Percentiles rank a stretch among this genome's conserved stretches.
Evolutionary conservation across 192 early-diverging fungal species (phyloP).

Genomic region (Allomyces arbusculus): DNA sequence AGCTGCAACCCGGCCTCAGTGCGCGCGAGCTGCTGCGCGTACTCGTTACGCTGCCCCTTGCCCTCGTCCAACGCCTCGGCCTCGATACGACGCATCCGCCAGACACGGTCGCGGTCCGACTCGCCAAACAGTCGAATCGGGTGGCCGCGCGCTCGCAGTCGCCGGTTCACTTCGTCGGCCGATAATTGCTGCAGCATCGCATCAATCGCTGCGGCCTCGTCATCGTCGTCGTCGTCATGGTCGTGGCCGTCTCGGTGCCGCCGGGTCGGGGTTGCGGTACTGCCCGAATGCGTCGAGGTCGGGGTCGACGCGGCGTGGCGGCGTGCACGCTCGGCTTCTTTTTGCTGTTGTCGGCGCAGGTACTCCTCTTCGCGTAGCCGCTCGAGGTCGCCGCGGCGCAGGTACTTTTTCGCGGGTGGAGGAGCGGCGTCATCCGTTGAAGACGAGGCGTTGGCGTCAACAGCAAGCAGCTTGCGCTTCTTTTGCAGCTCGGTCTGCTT

Average conservation of each 20-base stretch:
- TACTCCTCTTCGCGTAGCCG: constrained; percentile 36
- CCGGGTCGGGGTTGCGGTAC: too few relatives aligned
- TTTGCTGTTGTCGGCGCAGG: constrained; percentile 15
- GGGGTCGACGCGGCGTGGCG: background rate
- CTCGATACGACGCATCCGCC: background rate
- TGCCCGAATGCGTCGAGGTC: too few relatives aligned
- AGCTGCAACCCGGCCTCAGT: constrained; percentile 59
- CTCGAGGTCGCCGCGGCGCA: constrained; percentile 63
- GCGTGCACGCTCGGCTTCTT: background rate
- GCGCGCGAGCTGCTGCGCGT: constrained; percentile 56
- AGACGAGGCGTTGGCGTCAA: constrained; percentile 2
- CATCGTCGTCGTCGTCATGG: constrained; percentile 3
- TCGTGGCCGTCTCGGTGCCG: background rate
- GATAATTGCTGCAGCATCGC: constrained; percentile 19
- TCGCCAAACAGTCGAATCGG: constrained; percentile 90
- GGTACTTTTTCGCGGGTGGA: constrained; percentile 48
- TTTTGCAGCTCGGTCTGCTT: constrained; percentile 37
- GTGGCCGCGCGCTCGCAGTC: constrained; percentile 64
- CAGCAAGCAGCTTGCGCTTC: constrained; percentile 43
- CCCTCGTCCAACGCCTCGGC: background rate
- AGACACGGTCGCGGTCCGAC: constrained; percentile 44
- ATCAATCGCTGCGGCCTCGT: constrained; percentile 1
- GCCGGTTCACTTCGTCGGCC: constrained; percentile 52
- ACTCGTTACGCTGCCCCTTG: constrained; percentile 77
- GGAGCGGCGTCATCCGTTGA: constrained; percentile 1